Evolutionary conservation across 495 filamentous ascomycete genomes (phyloP), one percentile per base, ranked within the genome.

Genomic region (Pyrenula massariospora): DNA sequence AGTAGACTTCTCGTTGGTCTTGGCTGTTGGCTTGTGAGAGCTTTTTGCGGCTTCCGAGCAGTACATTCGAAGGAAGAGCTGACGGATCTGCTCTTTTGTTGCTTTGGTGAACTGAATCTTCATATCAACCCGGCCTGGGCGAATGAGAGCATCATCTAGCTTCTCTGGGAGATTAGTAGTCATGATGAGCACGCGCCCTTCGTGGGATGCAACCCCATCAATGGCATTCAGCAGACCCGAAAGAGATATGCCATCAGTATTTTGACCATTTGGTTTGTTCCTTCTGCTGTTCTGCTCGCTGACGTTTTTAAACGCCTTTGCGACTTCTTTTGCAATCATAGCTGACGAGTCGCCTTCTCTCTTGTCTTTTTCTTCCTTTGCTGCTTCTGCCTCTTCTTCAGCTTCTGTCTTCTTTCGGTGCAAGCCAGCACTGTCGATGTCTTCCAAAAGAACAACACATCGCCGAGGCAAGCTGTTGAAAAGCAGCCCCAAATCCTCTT

Each of bases 191-290:
- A 92, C 78, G 24, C 86, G 79, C 23, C 88, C 89, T 69, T 92
- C 88, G 56, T 90, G 85, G 1, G 84, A 85, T 5, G 85, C 85
- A 0, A 91, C 88, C 24, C 89, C 88, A 62, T 94, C 89, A 58
- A 94, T 86, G 50, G 79, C 81, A 66, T 94, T 93, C n/a, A 94
- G 74, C 0, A 94, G 74, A 0, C 86, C 87, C 0, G 87, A 90
- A 8, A 92, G 73, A 0, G 86, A 84, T 49, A 91, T 82, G 20
- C 74, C 71, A 20, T 48, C 22, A 10, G n/a, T 24, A 52, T 52
- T 52, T 24, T 20, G 22, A 24, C 50, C 50, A 21, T 20, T 24
- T 21, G 50, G 5, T 15, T 42, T 42, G 15, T 5, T 42, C 31
- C 31, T 42, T 10, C 50, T 20, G 50, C 20, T 24, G 22, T 52